A percentile compares a stretch with the other conserved stretches of the same genome.
These are phyloP conservation scores for Stachybotrys elegans DNA, from an alignment of 2,329 filamentous ascomycete species.

Conservation along the genomic window DNA sequence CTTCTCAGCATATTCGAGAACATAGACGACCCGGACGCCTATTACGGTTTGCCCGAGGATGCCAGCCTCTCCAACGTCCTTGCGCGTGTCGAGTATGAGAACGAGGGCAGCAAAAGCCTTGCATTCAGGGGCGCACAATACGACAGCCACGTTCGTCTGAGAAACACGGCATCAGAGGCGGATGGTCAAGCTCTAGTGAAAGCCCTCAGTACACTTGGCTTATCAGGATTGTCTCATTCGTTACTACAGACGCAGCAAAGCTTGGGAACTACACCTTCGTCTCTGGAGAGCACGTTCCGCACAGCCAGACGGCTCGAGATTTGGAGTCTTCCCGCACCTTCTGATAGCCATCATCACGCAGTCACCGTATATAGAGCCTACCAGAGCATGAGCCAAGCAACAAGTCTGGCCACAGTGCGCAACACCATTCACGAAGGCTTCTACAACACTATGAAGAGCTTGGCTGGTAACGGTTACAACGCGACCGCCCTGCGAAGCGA, in stretches of 20 bases:
- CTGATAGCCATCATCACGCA: conserved; percentile 54
- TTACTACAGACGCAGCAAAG: conserved; percentile 65
- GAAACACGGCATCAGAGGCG: conserved; percentile 46
- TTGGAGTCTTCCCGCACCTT: conserved; percentile 82
- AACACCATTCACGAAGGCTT: conserved; percentile 60
- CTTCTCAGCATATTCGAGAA: conserved; percentile 82
- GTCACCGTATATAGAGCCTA: conserved; percentile 75
- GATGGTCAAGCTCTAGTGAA: conserved; percentile 69
- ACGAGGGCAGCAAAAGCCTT: conserved; percentile 78
- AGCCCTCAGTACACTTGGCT: conserved; percentile 73
- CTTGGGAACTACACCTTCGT: conserved; percentile 49
- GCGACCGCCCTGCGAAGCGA: conserved; percentile 48
- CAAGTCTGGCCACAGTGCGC: conserved; percentile 48
- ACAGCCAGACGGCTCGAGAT: conserved; percentile 80
- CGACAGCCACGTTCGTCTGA: conserved; percentile 71
- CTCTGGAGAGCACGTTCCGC: conserved; percentile 68
- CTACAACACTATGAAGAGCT: conserved; percentile 51
- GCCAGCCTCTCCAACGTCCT: conserved; percentile 74
- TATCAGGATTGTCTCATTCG: conserved; percentile 80
- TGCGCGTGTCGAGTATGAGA: conserved; percentile 81
- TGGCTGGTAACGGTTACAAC: conserved; percentile 45
- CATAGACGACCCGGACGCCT: conserved; percentile 92
- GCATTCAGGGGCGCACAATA: conserved; percentile 88
- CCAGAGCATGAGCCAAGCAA: conserved; percentile 68
- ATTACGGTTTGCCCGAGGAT: conserved; percentile 82